Percentiles rank a stretch among this genome's conserved stretches.
These are phyloP conservation scores for Syzygium malaccense DNA, from an alignment of 441 rosid species.

Conservation along the genomic window DNA sequence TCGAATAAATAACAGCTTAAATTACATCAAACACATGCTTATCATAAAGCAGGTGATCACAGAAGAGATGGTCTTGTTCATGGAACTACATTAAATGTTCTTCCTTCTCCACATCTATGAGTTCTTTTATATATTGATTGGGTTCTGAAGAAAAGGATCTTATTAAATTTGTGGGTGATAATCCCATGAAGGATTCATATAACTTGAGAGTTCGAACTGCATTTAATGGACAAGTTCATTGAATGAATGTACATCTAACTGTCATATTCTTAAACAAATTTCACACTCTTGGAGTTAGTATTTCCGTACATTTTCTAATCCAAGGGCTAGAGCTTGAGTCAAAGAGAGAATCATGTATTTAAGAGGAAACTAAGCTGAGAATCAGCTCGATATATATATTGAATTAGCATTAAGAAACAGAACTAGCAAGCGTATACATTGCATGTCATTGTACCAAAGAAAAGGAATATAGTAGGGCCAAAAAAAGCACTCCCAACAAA, in stretches of 20 bases:
- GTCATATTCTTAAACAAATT: not conserved
- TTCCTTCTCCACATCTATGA: not conserved
- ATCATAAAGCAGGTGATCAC: not conserved
- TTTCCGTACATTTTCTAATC: not conserved
- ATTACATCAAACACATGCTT: not conserved
- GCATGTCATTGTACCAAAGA: not conserved
- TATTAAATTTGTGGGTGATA: not conserved
- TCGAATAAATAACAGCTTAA: not conserved
- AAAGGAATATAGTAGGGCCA: not conserved
- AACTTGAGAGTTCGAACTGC: not conserved
- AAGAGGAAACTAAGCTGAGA: not conserved
- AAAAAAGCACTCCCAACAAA: not conserved
- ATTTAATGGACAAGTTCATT: not conserved
- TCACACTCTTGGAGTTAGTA: not conserved
- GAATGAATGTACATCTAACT: not conserved
- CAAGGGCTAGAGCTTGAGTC: not conserved
- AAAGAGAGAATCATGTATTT: not conserved
- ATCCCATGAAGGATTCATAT: not conserved
- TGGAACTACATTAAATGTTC: not conserved
- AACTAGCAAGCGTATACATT: not conserved
- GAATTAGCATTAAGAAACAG: not conserved
- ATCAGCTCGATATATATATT: not conserved
- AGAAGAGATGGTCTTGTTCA: not conserved
- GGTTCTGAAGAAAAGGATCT: not conserved
- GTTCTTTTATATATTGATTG: not conserved